phyloP scores from a whole-genome alignment of 768 basidiomycete species.

The Kwoniella europaea region DNA sequence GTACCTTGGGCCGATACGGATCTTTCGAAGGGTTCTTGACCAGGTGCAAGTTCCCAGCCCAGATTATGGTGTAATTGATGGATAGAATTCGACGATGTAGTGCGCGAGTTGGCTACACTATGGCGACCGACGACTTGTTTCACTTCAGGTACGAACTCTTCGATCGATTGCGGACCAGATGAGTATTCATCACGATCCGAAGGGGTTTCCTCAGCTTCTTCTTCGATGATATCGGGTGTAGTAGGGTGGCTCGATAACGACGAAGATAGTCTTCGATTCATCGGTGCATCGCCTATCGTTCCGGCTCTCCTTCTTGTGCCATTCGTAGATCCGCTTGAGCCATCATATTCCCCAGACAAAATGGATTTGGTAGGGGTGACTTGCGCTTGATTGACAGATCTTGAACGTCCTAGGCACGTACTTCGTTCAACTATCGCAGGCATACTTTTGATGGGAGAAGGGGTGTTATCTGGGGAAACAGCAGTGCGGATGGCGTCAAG shows the following conservation, averaged over 20 bases:
- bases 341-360: background rate
- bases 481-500: conserved; percentile 18
- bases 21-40: conserved; percentile 3
- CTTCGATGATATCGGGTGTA: conserved; percentile 25
- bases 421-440: conserved; percentile 18
- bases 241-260: conserved; percentile 11
- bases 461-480: conserved; percentile 17
- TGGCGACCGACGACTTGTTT: conserved; percentile 19
- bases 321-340: background rate
- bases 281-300: conserved; percentile 13
- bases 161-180: background rate
- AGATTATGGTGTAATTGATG: conserved; percentile 16
- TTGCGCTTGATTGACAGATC: conserved; percentile 31
- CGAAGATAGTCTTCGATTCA: conserved; percentile 18
- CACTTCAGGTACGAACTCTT: conserved; percentile 14
- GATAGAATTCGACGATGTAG: conserved; percentile 20
- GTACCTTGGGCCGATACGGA: conserved; percentile 19
- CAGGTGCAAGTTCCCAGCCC: conserved; percentile 4
- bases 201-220: conserved; percentile 26
- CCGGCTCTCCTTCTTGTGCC: conserved; percentile 18
- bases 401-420: conserved; percentile 34
- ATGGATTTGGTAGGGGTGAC: conserved; percentile 6
- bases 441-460: conserved; percentile 19
- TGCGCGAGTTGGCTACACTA: conserved; percentile 31
- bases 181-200: conserved; percentile 16